Base-by-base conservation (phyloP, 805 yeast genomes). In the Ogataea neopini region DNA sequence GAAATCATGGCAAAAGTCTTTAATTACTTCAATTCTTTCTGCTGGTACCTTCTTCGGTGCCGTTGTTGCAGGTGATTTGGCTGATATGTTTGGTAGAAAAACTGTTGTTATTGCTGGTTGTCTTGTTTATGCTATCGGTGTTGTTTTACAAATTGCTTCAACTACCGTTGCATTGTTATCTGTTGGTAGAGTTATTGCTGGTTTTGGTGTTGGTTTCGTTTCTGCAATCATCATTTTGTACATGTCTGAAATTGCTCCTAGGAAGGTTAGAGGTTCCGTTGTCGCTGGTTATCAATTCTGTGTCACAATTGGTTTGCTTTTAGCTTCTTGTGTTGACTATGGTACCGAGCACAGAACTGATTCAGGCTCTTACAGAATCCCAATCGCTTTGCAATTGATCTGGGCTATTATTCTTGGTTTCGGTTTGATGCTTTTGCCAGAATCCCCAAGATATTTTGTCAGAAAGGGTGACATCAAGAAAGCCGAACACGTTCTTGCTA, bases 171-270 rank as follows among this genome's bases (percentile, higher is more conserved):
- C 74, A 8, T 64, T 81, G 15, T 63, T 83, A 11, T 77, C 83
- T 53, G 81, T 79, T n/a, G 92, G 92, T 39, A 74, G 94, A 61
- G 77, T 79, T 23, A 69, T 87, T 53, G 82, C 88, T 23, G 96
- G 96, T 49, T 56, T 85, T 9, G 87, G 88, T 49, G 88, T 88
- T 50, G 96, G 96, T 56, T 80, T 81, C 51, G 75, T 86, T 33
- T 81, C 91, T 32, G 88, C 90, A 37, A 74, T 84, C 48, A 86
- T 85, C 28, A 91, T 95, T 43, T 69, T 88, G 63, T 86, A 86
- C 63, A 84, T 84, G 72, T 85, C 91, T 26, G 88, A 86, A 65
- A 83, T 87, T 32, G 79, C 89, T 14, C 94, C 94, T 22, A 81
- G 77, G 58, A 82, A 86, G 75, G 79, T 86, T 43, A 75, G 95